Conservation (phyloP, 1,284 basidiomycete species). For the Farysia itapuensis region DNA sequence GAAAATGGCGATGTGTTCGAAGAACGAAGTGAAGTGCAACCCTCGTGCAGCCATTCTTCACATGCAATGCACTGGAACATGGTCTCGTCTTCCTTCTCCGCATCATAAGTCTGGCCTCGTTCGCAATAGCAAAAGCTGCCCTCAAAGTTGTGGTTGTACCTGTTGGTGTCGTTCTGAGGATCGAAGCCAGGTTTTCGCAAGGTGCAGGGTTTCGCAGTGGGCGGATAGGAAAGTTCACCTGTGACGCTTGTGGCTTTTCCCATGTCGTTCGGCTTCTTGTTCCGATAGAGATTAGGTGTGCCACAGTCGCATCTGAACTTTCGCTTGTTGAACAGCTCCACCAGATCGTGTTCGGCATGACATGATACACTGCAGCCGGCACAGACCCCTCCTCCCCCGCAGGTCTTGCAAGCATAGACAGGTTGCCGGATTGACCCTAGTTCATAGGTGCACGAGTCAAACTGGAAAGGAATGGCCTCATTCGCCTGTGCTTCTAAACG, state of each 20-base stretch:
- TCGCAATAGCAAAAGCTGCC: slow-evolving; percentile 61
- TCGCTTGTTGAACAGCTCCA: slow-evolving; percentile 58
- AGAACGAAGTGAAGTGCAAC: slow-evolving; percentile 51
- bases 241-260: slow-evolving; percentile 2
- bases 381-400: slow-evolving; percentile 60
- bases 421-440: slow-evolving; percentile 60
- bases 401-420: slow-evolving; percentile 58
- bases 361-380: slow-evolving; percentile 61
- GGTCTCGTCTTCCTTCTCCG: slow-evolving; percentile 60
- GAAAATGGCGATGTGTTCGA: no score
- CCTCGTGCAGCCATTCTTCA: slow-evolving; percentile 62
- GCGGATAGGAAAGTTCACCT: slow-evolving; percentile 25
- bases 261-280: slow-evolving; percentile 16
- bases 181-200: slow-evolving; percentile 44
- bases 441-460: slow-evolving; percentile 60
- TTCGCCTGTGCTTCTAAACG: slow-evolving; percentile 59
- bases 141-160: slow-evolving; percentile 59
- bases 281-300: slow-evolving; percentile 41
- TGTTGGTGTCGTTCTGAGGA: slow-evolving; percentile 49
- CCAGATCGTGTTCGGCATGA: slow-evolving; percentile 59
- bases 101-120: slow-evolving; percentile 59
- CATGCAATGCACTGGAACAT: slow-evolving; percentile 61
- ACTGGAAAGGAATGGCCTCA: slow-evolving; percentile 59
- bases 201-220: slow-evolving; percentile 31
- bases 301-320: slow-evolving; percentile 59